phyloP scores from a whole-genome alignment of 495 filamentous ascomycete species.

The Viridothelium virens region DNA sequence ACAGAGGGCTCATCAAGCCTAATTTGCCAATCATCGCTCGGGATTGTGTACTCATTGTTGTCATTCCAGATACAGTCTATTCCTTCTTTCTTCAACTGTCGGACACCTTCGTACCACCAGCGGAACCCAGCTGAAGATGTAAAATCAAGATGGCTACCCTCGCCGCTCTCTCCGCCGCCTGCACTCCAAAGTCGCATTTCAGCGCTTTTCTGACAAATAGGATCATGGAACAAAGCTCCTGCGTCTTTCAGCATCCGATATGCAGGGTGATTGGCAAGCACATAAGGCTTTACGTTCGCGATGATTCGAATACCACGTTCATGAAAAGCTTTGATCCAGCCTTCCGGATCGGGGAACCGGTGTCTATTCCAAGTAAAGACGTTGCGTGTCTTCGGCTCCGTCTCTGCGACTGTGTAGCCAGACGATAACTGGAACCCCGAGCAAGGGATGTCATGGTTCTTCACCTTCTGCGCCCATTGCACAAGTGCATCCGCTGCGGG shows the following conservation, averaged over 20 bases:
- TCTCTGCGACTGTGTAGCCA: slow-evolving; percentile 60
- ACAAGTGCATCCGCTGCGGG: slow-evolving; percentile 51
- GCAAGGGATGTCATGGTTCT: slow-evolving; percentile 58
- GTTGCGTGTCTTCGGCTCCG: slow-evolving; percentile 56
- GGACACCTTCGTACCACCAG: slow-evolving; percentile 61
- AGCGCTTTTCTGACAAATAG: slow-evolving; percentile 45
- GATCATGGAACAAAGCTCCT: slow-evolving; percentile 55
- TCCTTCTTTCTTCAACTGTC: slow-evolving; percentile 50
- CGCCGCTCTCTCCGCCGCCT: slow-evolving; percentile 57
- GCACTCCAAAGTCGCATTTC: slow-evolving; percentile 59
- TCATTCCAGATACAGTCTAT: slow-evolving; percentile 71
- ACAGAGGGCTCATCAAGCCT: slow-evolving; percentile 39
- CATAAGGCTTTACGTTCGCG: slow-evolving; percentile 66
- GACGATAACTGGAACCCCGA: slow-evolving; percentile 66
- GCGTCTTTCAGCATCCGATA: slow-evolving; percentile 48
- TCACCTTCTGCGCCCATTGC: slow-evolving; percentile 52
- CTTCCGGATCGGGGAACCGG: slow-evolving; percentile 58
- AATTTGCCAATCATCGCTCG: slow-evolving; percentile 54
- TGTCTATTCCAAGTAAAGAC: slow-evolving; percentile 65
- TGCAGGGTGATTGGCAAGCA: slow-evolving; percentile 55
- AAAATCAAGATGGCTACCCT: slow-evolving; percentile 65
- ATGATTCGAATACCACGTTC: slow-evolving; percentile 54
- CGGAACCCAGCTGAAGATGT: slow-evolving; percentile 54
- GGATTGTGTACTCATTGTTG: slow-evolving; percentile 65
- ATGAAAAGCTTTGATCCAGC: slow-evolving; percentile 53